phyloP scores from a whole-genome alignment of 176 grass and related monocot species.

The Bonia amplexicaulis region DNA sequence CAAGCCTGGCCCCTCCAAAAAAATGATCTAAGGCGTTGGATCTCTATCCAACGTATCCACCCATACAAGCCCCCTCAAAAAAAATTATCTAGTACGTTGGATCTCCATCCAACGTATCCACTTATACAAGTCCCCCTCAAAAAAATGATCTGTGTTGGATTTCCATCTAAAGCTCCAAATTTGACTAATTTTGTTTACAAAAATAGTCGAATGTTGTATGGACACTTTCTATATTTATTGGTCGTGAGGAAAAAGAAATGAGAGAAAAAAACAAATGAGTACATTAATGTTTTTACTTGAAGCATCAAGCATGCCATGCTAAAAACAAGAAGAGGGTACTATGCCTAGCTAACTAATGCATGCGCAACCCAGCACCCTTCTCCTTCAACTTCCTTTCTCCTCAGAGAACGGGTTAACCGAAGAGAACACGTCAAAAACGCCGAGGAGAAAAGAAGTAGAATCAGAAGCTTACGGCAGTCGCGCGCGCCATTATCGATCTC shows the following conservation, averaged over 20 bases:
- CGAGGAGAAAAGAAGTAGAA: constrained; percentile 35
- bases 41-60: no score
- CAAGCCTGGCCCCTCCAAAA: no score
- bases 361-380: neutral
- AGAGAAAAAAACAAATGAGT: constrained; percentile 6
- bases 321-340: neutral
- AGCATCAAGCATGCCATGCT: constrained; percentile 12
- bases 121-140: no score
- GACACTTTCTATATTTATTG: constrained; percentile 7
- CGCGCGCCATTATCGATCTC: neutral
- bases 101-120: no score
- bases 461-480: constrained; percentile 20
- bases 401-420: neutral
- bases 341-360: neutral
- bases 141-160: no score
- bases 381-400: constrained; percentile 37
- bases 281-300: constrained; percentile 29
- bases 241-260: neutral
- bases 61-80: no score
- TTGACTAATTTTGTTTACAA: no score
- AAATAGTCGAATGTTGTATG: no score
- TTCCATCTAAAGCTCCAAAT: no score
- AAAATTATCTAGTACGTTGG: no score
- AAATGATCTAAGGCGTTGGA: no score
- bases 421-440: neutral